Base-by-base conservation (phyloP, 2,329 filamentous ascomycete species). In the Pezicula carpinea region DNA sequence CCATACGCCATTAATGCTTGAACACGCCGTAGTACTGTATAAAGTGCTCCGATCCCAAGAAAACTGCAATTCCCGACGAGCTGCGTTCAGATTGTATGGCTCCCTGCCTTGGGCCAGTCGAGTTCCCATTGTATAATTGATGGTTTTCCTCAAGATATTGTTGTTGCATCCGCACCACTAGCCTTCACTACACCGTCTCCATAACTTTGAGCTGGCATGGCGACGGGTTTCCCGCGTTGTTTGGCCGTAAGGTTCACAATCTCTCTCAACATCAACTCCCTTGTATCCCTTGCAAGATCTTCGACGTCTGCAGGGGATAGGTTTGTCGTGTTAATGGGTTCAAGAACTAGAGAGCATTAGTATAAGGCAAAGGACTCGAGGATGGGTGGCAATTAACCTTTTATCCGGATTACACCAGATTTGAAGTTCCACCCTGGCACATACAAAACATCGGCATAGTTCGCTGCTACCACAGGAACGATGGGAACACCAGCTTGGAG, bases 401-500 rank as follows among this genome's bases (percentile, higher is more conserved):
- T 90, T 51, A 90, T 74, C 11, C 87, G 87, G 50, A 97, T 82
- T 36, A 68, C 75, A 36, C 87, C 87, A 1, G 80, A 67, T 38
- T 78, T 80, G 62, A 92, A 92, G 34, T 79, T 71, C 57, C 79
- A 63, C 38, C 73, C 72, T 68, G 83, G 82, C 57, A 83, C 67
- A 59, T 80, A 82, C 53, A 91, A 69, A 29, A 91, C 63, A 63
- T 89, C 79, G 58, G 83, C 83, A 66, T 92, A 92, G 69, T 90
- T 91, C 64, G 87, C 86, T 23, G 82, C 79, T 39, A 90, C 85
- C 31, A 95, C 78, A 0, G 93, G 93, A 3, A 99, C 85, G 59
- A 99, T 88, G 21, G 91, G 91, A 5, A 96, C 93, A 55, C 89
- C 87, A 2, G 92, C 92, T 74, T 97, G 88, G 17, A 99, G 81